These are phyloP conservation scores for Cryphonectria japonica DNA, from an alignment of 2,329 filamentous ascomycete genomes.

Conservation along the genomic window DNA sequence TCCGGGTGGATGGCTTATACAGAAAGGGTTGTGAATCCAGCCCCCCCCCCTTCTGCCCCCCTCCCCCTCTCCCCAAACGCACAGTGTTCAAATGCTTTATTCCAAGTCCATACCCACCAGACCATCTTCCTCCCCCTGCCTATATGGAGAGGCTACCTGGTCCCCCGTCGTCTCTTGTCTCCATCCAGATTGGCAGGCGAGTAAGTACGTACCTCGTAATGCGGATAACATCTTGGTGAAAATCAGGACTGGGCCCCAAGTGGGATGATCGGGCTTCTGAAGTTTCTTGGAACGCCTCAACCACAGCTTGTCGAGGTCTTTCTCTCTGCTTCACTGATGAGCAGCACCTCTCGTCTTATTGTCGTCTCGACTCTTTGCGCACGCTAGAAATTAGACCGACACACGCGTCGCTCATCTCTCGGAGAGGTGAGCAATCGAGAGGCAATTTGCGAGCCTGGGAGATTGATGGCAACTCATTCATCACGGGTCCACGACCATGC, in stretches of 20 bases:
- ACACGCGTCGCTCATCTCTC: slow-evolving; percentile 9
- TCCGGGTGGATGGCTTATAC: slow-evolving; percentile 18
- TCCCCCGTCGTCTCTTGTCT: slow-evolving; percentile 17
- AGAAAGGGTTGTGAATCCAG: slow-evolving; percentile 21
- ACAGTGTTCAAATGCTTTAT: slow-evolving; percentile 20
- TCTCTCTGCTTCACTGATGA: not conserved
- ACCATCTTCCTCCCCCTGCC: slow-evolving; percentile 10
- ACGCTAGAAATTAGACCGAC: slow-evolving; percentile 3
- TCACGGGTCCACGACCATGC: slow-evolving; percentile 24
- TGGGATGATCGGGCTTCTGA: slow-evolving; percentile 12
- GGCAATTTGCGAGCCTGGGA: not conserved
- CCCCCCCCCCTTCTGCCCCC: slow-evolving; percentile 17
- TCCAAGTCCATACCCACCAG: slow-evolving; percentile 17
- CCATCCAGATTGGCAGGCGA: slow-evolving; percentile 13
- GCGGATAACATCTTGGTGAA: slow-evolving; percentile 22
- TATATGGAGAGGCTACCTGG: slow-evolving; percentile 22
- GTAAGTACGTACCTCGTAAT: slow-evolving; percentile 25
- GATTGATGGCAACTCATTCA: slow-evolving; percentile 26
- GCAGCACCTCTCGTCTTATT: not conserved
- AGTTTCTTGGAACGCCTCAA: slow-evolving; percentile 14
- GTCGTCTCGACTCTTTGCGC: slow-evolving; percentile 5
- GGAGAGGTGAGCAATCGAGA: not conserved
- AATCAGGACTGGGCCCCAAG: slow-evolving; percentile 22
- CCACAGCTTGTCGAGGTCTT: slow-evolving; percentile 13
- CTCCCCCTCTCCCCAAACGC: not conserved